Evolutionary conservation across 2,329 filamentous ascomycete genomes (phyloP), one percentile per base, ranked within the genome.

Genomic region (Colletotrichum sojae): DNA sequence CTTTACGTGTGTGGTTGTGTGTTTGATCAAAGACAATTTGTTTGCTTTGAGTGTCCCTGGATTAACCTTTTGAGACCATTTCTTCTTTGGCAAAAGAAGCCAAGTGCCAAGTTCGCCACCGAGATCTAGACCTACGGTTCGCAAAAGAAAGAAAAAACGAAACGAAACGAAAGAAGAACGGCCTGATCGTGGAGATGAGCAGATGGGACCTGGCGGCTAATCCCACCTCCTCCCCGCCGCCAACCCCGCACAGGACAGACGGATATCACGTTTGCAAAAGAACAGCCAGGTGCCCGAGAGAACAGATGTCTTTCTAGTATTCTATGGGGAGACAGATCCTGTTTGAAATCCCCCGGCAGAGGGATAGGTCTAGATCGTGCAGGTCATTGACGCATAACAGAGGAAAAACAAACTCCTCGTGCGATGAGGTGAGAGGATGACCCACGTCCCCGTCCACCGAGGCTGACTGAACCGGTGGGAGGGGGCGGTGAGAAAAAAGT

Each of bases 371-470:
- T 46, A 36, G 25, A 45, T 52, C 39, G 36, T 52, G 43, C 59
- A 62, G 36, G 39, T 39, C 55, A 15, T 53, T 27, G 40, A 9
- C 39, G 27, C 20, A 22, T 12, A 13, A 13, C 8, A 31, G 27
- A 31, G 27, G 27, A 9, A 31, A 12, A 16, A n/a, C n/a, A 13
- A 36, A 39, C 39, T 43, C 56, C 27, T 31, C 48, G 15, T 31
- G 31, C 57, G 48, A 16, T 68, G 54, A 68, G 65, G 22, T 65
- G 65, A 68, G 65, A 68, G 54, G 25, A 57, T 52, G 31, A 22
- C 27, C 27, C 27, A 31, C 27, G 36, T 39, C 13, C 43, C 12
- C 18, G 8, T n/a, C 31, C 13, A 15, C 20, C 8, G 12, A 22
- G 46, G 16, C 36, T 36, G 45, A 16, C 27, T 20, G 16, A 53